Conservation (phyloP, 169 alveolate genomes). For the Plasmodium vivax region DNA sequence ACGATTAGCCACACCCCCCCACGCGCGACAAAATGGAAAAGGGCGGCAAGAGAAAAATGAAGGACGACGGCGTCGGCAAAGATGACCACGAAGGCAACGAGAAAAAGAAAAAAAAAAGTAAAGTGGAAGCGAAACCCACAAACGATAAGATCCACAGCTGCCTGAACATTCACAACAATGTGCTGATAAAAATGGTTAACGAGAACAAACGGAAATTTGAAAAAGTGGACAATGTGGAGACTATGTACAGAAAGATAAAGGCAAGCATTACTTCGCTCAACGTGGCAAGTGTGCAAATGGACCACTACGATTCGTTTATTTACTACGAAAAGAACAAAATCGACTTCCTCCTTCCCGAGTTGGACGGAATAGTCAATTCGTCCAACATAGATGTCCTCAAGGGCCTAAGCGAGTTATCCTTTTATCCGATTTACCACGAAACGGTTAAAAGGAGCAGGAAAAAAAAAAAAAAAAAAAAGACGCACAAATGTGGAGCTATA, state of each 20-base stretch:
- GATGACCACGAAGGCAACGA: slow-evolving; percentile 29
- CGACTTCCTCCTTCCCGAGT: slow-evolving; percentile 64
- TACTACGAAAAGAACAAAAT: slow-evolving; percentile 68
- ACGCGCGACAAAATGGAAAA: slow-evolving; percentile 35
- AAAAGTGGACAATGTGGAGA: slow-evolving; percentile 27
- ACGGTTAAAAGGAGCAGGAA: slow-evolving; percentile 37
- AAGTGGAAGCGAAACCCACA: slow-evolving; percentile 34
- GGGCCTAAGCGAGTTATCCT: slow-evolving; percentile 31
- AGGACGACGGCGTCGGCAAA: background rate
- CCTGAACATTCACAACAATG: slow-evolving; percentile 47
- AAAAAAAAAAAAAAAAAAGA: slow-evolving; percentile 4
- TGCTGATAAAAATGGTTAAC: slow-evolving; percentile 24
- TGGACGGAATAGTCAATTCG: slow-evolving; percentile 40
- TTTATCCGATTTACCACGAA: slow-evolving; percentile 59
- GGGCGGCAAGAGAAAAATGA: slow-evolving; percentile 24
- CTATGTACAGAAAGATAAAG: slow-evolving; percentile 47
- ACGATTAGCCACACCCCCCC: background rate
- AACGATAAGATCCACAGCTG: slow-evolving; percentile 10
- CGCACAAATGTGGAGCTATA: background rate
- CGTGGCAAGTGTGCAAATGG: slow-evolving; percentile 61
- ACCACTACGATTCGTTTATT: slow-evolving; percentile 59
- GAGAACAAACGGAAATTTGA: slow-evolving; percentile 55
- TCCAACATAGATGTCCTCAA: slow-evolving; percentile 51
- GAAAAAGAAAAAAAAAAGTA: slow-evolving; percentile 34
- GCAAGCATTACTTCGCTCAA: slow-evolving; percentile 37